These are phyloP conservation scores for Sphaceloma murrayae DNA, from an alignment of 2,329 filamentous ascomycete species.

Conservation along the genomic window DNA sequence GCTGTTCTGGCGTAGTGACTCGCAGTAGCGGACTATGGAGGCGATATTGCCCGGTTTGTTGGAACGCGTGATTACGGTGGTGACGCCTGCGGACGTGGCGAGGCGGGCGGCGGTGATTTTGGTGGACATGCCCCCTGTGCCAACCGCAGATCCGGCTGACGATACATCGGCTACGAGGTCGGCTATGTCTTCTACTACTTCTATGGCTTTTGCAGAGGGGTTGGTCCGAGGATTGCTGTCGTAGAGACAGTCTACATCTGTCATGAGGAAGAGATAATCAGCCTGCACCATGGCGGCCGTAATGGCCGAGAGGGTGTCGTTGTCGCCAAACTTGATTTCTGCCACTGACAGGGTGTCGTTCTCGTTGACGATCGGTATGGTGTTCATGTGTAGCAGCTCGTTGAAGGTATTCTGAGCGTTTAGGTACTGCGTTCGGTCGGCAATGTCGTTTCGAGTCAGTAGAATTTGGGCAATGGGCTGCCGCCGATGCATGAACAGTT, in stretches of 20 bases:
- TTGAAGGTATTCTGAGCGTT: slow-evolving; percentile 94
- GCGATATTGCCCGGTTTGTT: slow-evolving; percentile 89
- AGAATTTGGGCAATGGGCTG: slow-evolving; percentile 93
- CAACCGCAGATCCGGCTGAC: slow-evolving; percentile 74
- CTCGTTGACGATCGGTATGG: slow-evolving; percentile 97
- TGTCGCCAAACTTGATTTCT: slow-evolving; percentile 99
- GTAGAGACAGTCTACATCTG: slow-evolving; percentile 94
- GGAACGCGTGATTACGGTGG: slow-evolving; percentile 87
- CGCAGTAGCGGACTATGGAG: slow-evolving; percentile 73
- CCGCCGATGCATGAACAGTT: slow-evolving; percentile 73
- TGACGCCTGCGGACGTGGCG: slow-evolving; percentile 88
- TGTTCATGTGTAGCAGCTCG: slow-evolving; percentile 84
- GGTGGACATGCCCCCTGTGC: slow-evolving; percentile 94
- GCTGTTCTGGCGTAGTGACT: slow-evolving; percentile 39
- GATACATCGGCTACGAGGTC: slow-evolving; percentile 81
- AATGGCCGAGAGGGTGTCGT: slow-evolving; percentile 93
- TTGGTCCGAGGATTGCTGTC: slow-evolving; percentile 86
- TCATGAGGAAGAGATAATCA: slow-evolving; percentile 96
- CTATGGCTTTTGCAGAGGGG: slow-evolving; percentile 78
- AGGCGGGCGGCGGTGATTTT: slow-evolving; percentile 91
- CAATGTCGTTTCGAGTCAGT: slow-evolving; percentile 90
- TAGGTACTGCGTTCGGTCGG: slow-evolving; percentile 86
- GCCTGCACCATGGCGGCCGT: slow-evolving; percentile 96
- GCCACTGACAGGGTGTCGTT: slow-evolving; percentile 94
- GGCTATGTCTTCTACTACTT: slow-evolving; percentile 82